phyloP scores from a whole-genome alignment of 257 asterid genomes.

The Voacanga thouarsii region DNA sequence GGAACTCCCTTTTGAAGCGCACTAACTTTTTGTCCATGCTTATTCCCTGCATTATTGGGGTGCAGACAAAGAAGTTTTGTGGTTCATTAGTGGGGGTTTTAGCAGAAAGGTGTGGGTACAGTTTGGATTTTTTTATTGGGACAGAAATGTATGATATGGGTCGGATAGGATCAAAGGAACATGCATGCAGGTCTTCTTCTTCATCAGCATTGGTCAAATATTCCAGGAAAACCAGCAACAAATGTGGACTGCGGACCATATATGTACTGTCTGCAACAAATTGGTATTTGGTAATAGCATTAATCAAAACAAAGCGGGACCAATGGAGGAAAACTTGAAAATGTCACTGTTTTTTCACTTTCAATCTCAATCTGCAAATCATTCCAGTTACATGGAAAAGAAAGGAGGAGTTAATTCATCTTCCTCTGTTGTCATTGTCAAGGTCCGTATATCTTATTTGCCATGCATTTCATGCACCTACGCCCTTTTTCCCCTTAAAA shows the following conservation, averaged over 20 bases:
- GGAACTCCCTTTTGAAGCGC: neutral
- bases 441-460: neutral
- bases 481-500: too few species aligned
- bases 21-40: neutral
- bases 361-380: neutral
- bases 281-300: conserved; percentile 4
- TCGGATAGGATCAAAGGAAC: neutral
- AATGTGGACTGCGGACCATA: conserved; percentile 5
- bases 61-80: neutral
- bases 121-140: neutral
- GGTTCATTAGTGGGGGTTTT: neutral
- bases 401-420: neutral
- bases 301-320: neutral
- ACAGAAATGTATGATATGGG: neutral
- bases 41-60: neutral
- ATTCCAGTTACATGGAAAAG: conserved; percentile 11
- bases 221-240: neutral
- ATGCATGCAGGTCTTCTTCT: neutral
- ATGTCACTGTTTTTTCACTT: neutral
- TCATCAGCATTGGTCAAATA: neutral
- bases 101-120: too few species aligned
- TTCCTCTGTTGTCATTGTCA: conserved; percentile 10
- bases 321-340: neutral
- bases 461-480: neutral
- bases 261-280: neutral